Conservation (phyloP, 257 asterid genomes). For the Sherardia arvensis region DNA sequence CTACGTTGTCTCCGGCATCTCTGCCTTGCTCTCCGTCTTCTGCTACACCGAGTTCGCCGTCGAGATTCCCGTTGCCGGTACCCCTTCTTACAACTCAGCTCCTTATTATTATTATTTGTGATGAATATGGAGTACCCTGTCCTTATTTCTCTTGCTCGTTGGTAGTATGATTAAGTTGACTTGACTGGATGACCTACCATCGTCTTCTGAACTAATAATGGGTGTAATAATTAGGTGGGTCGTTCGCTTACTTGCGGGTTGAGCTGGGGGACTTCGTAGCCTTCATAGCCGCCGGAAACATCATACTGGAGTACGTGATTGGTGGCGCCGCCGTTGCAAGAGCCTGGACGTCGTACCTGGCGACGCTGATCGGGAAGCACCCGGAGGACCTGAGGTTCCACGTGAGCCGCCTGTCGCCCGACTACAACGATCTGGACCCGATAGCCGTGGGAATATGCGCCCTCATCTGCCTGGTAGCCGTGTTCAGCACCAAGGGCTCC, state of each 20-base stretch:
- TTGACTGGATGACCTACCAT: no score
- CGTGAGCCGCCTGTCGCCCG: constrained; percentile 24
- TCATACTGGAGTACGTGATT: constrained; percentile 61
- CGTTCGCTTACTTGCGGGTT: constrained; percentile 78
- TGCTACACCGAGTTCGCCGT: neutral
- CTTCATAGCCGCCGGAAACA: constrained; percentile 78
- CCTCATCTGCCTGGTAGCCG: constrained; percentile 27
- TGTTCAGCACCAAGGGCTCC: constrained; percentile 51
- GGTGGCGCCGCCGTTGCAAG: constrained; percentile 89
- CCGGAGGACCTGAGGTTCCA: constrained; percentile 39
- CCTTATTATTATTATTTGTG: no score
- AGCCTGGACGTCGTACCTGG: constrained; percentile 84
- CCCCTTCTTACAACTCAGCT: no score
- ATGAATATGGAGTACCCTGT: no score
- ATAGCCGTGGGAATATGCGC: constrained; percentile 47
- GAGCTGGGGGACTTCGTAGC: constrained; percentile 89
- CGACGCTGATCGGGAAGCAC: constrained; percentile 44
- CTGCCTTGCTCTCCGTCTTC: neutral
- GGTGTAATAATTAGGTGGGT: constrained; percentile 47
- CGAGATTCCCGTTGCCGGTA: neutral
- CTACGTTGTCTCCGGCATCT: neutral
- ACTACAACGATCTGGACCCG: constrained; percentile 68
- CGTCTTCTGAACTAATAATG: no score
- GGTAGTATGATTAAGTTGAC: no score
- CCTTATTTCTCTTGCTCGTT: no score